Conservation (phyloP, 768 basidiomycete species). For the Leucocoprinus leucothites region DNA sequence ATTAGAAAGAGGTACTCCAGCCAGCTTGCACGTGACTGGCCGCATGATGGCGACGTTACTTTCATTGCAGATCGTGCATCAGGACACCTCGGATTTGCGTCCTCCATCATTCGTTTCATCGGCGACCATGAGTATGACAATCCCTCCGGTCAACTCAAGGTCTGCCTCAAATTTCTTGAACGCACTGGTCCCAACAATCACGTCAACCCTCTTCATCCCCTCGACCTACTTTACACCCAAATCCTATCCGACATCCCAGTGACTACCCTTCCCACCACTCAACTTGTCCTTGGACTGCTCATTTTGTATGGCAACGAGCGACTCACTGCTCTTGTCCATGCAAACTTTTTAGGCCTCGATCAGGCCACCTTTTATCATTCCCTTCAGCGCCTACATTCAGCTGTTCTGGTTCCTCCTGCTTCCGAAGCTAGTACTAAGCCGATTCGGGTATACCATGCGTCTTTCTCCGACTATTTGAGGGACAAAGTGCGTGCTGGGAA, state of each 20-base stretch:
- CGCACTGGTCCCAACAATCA: neutral
- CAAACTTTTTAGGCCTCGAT: neutral
- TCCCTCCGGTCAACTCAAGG: neutral
- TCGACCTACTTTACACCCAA: neutral
- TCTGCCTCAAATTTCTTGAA: neutral
- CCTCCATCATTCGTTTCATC: neutral
- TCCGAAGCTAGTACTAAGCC: neutral
- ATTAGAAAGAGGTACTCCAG: neutral
- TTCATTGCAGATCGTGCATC: neutral
- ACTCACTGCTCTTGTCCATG: neutral
- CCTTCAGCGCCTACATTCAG: neutral
- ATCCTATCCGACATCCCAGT: neutral
- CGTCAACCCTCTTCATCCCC: neutral
- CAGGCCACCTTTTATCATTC: neutral
- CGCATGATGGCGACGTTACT: neutral
- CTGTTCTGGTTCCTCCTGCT: neutral
- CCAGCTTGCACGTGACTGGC: neutral
- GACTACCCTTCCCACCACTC: neutral
- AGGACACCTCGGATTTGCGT: neutral
- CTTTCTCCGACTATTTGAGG: neutral
- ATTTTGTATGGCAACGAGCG: neutral
- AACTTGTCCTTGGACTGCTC: neutral
- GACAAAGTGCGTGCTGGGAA: neutral
- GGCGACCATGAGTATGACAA: neutral
- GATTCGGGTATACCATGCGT: neutral